phyloP scores from a whole-genome alignment of 2,329 filamentous ascomycete species.

The Phialophora tarda region DNA sequence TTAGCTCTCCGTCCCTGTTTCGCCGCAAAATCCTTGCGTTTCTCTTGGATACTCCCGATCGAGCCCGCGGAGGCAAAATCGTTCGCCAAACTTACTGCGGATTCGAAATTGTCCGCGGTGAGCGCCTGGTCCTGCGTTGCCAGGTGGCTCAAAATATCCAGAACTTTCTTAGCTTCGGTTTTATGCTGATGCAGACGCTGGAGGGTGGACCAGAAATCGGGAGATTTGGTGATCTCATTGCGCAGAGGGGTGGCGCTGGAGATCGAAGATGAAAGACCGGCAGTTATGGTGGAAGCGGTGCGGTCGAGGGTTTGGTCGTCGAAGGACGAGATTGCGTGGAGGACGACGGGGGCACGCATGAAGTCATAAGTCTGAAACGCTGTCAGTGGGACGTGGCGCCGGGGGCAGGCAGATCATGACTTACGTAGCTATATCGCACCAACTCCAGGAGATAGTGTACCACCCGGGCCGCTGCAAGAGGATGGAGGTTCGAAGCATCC shows the following conservation, averaged over 20 bases:
- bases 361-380: constrained; percentile 77
- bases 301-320: constrained; percentile 76
- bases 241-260: constrained; percentile 76
- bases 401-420: constrained; percentile 44
- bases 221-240: constrained; percentile 93
- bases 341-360: constrained; percentile 85
- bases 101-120: constrained; percentile 94
- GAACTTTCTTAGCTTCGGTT: constrained; percentile 77
- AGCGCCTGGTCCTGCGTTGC: constrained; percentile 72
- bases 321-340: constrained; percentile 90
- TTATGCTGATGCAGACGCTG: constrained; percentile 72
- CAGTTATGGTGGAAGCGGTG: constrained; percentile 75
- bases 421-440: constrained; percentile 81
- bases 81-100: constrained; percentile 80
- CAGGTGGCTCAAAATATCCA: constrained; percentile 82
- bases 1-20: constrained; percentile 37
- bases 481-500: constrained; percentile 78
- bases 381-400: constrained; percentile 38
- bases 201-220: constrained; percentile 94
- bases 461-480: constrained; percentile 80
- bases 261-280: constrained; percentile 80
- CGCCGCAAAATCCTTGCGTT: constrained; percentile 39
- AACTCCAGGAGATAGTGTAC: constrained; percentile 86
- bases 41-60: constrained; percentile 49
- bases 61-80: constrained; percentile 86